These are phyloP conservation scores for Rubia occidens DNA, from an alignment of 305 asterid species.

Conservation along the genomic window DNA sequence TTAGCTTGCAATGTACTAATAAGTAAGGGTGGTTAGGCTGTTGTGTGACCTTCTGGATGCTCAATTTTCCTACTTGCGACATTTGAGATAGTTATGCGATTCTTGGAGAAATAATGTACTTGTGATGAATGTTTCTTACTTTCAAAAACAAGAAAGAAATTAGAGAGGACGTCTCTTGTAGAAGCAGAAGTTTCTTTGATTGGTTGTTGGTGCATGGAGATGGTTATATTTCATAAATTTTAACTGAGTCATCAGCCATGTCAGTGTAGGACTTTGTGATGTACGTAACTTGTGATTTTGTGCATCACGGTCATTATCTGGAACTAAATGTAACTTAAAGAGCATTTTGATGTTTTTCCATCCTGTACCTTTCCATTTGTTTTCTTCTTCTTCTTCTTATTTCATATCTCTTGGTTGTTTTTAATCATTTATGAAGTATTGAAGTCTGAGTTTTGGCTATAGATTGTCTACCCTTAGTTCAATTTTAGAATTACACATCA, in stretches of 20 bases:
- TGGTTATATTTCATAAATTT: background rate
- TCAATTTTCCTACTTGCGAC: background rate
- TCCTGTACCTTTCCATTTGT: background rate
- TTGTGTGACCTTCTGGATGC: background rate
- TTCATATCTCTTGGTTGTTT: background rate
- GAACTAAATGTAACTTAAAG: background rate
- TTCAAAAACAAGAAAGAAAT: background rate
- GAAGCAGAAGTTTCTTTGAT: background rate
- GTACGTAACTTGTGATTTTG: background rate
- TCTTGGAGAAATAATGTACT: background rate
- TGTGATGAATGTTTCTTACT: background rate
- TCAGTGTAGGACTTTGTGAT: background rate
- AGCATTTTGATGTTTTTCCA: background rate
- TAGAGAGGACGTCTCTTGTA: background rate
- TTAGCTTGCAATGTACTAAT: background rate
- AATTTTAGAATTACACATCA: background rate
- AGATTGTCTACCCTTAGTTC: background rate
- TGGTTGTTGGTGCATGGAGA: background rate
- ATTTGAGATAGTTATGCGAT: background rate
- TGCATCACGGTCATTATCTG: background rate
- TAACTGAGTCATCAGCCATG: background rate
- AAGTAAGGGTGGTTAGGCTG: background rate
- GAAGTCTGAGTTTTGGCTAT: background rate
- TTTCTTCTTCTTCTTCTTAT: background rate
- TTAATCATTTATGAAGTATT: background rate